Evolutionary conservation across 192 early-diverging fungal species (phyloP).

Genomic region (Backusella parvicylindrica): DNA sequence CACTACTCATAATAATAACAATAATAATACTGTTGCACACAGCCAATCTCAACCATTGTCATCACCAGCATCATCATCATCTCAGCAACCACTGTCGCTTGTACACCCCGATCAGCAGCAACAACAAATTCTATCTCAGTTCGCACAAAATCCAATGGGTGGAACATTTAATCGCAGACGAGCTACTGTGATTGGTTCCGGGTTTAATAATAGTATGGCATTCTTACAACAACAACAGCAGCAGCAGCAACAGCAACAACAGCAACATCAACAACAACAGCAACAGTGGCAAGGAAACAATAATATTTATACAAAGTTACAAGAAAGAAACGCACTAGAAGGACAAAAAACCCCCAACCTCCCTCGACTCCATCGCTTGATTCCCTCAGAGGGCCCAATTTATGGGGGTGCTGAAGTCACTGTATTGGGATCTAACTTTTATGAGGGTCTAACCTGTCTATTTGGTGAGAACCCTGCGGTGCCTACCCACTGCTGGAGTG

Average conservation of each 20-base stretch:
- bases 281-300: slow-evolving; percentile 7
- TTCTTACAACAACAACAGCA: background rate
- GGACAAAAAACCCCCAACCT: slow-evolving; percentile 9
- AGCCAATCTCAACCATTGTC: too few relatives aligned
- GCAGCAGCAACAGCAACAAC: background rate
- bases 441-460: slow-evolving; percentile 64
- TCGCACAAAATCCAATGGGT: slow-evolving; percentile 6
- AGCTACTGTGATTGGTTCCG: background rate
- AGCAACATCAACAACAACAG: background rate
- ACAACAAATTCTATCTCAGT: slow-evolving; percentile 8
- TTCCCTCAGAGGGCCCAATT: slow-evolving; percentile 75
- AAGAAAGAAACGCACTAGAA: slow-evolving; percentile 2
- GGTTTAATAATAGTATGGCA: background rate
- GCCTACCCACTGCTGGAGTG: slow-evolving; percentile 65
- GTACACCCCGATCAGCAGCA: slow-evolving; percentile 17
- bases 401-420: slow-evolving; percentile 76
- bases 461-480: slow-evolving; percentile 70
- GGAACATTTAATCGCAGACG: background rate
- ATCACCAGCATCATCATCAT: background rate
- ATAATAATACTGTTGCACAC: background rate
- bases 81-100: background rate
- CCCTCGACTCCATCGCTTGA: slow-evolving; percentile 47
- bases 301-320: slow-evolving; percentile 13
- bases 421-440: slow-evolving; percentile 69
- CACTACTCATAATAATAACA: background rate